Conservation (phyloP, 1,139 yeast species). For the Sugiyamaella pinicola region DNA sequence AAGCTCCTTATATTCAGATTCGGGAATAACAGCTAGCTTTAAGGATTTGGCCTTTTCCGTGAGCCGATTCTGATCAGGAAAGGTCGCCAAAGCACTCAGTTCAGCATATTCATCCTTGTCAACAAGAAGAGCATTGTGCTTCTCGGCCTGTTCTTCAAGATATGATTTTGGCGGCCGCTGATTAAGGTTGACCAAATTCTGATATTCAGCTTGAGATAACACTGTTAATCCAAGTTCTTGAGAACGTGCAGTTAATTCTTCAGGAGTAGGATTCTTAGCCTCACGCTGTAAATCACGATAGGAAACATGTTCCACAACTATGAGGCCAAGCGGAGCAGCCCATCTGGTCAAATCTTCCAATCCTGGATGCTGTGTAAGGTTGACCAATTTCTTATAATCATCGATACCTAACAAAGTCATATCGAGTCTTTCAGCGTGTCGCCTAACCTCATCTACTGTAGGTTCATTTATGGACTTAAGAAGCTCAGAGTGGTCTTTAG, state of each 20-base stretch:
- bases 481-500: constrained; percentile 35
- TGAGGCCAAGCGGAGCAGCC: constrained; percentile 29
- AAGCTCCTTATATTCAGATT: constrained; percentile 36
- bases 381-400: constrained; percentile 23
- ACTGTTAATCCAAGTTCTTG: constrained; percentile 29
- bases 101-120: constrained; percentile 31
- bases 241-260: constrained; percentile 33
- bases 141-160: constrained; percentile 42
- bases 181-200: constrained; percentile 32
- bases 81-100: constrained; percentile 30
- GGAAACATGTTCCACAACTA: constrained; percentile 31
- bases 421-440: constrained; percentile 42
- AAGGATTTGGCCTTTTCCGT: constrained; percentile 27
- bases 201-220: constrained; percentile 16
- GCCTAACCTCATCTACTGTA: constrained; percentile 40
- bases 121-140: constrained; percentile 27
- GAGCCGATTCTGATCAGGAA: constrained; percentile 33
- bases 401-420: constrained; percentile 34
- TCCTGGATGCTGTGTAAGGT: constrained; percentile 26
- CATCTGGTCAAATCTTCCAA: constrained; percentile 26
- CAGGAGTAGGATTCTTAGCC: constrained; percentile 35
- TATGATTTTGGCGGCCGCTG: constrained; percentile 46
- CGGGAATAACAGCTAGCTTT: constrained; percentile 53
- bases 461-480: constrained; percentile 25
- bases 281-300: constrained; percentile 32